Base-by-base conservation (phyloP, 2,329 filamentous ascomycete genomes). In the Tolypocladium nubicola region DNA sequence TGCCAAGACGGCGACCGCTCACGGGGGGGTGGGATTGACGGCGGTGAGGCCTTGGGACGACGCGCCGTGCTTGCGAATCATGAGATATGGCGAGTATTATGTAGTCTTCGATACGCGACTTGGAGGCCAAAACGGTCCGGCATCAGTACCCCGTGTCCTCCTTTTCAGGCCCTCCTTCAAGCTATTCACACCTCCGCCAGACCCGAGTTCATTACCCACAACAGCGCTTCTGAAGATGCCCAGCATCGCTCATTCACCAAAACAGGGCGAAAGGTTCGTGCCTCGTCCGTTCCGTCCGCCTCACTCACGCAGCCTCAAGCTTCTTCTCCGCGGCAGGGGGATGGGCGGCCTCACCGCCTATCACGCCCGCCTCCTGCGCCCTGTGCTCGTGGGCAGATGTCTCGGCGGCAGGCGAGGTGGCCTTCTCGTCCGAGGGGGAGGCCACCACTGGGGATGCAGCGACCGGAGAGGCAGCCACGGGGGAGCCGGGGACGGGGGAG, bases 341-440 rank as follows among this genome's bases (percentile, higher is more conserved):
- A 6, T 56, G 26, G 16, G 52, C 53, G 13, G 53, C 70, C 67
- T 37, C 62, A 23, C 60, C 64, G 38, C 65, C 66, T 30, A 70
- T 75, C 45, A 81, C 72, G 7, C 79, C 79, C 6, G 74, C 73
- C 60, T 81, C 40, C 54, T 62, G 78, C 38, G 57, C 62, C 60
- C 59, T 59, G 47, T 60, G 60, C 37, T 53, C 56, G 30, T 58
- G 55, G 43, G 59, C 41, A 9, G 49, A 41, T 30, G 58, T 52
- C 4, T 21, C n/a, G 4, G 45, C 54, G n/a, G 43, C 26, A 26
- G 61, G 56, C 9, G 63, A 60, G 33, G 60, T 63, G 53, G 45
- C 33, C 59, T 60, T 60, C 13, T 60, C 58, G 14, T 41, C 38
- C 2, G 43, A 7, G 7, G 57, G 23, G 43, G 43, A 30, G 21